Evolutionary conservation across 805 yeast genomes (phyloP).

Genomic region (Lachancea mirantina): DNA sequence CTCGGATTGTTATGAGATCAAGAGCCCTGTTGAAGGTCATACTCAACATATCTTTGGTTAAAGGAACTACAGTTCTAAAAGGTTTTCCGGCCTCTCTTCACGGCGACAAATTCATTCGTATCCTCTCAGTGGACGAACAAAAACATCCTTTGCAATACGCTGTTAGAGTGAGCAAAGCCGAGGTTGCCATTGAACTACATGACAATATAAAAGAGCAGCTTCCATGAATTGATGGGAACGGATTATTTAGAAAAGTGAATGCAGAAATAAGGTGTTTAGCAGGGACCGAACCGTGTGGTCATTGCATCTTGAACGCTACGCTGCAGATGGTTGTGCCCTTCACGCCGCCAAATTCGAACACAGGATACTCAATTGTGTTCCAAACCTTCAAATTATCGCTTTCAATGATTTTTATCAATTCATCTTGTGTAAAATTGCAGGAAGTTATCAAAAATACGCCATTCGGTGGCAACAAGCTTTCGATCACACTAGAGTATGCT

Average conservation of each 20-base stretch:
- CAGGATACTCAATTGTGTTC: conserved; percentile 68
- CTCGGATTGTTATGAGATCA: conserved; percentile 84
- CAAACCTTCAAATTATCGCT: conserved; percentile 46
- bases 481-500: conserved; percentile 56
- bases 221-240: no score
- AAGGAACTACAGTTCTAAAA: conserved; percentile 54
- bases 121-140: conserved; percentile 57
- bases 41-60: conserved; percentile 61
- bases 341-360: conserved; percentile 82
- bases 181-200: conserved; percentile 50
- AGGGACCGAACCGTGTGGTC: no score
- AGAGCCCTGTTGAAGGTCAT: conserved; percentile 79
- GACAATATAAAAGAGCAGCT: conserved; percentile 28
- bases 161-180: conserved; percentile 58
- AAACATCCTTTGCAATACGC: conserved; percentile 78
- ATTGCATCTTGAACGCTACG: conserved; percentile 57
- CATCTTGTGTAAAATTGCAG: conserved; percentile 86
- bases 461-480: conserved; percentile 45
- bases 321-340: conserved; percentile 85
- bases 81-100: conserved; percentile 84
- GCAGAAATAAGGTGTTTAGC: conserved; percentile 6
- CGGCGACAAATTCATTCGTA: conserved; percentile 76
- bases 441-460: conserved; percentile 74
- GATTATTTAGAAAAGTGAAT: conserved; percentile 2
- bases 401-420: conserved; percentile 50